Conservation (phyloP, 352 stramenopile genomes). For the Phytophthora pseudosyringae region DNA sequence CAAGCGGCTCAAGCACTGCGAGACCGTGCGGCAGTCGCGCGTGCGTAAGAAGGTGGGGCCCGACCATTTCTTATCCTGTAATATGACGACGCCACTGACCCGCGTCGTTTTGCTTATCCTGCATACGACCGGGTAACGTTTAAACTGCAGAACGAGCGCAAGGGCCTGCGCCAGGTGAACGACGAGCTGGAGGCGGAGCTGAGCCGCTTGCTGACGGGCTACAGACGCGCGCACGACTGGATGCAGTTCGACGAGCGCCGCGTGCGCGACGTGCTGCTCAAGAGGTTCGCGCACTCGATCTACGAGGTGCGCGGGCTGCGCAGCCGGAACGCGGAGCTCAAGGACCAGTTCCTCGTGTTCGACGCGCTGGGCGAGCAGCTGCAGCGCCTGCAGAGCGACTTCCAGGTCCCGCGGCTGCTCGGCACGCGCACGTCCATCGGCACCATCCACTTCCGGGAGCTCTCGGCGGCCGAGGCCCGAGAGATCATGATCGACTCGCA, state of each 20-base stretch:
- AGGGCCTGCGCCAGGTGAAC: conserved; percentile 61
- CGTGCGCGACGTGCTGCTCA: conserved; percentile 57
- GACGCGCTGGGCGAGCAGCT: conserved; percentile 78
- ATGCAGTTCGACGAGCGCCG: conserved; percentile 59
- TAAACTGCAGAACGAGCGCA: conserved; percentile 44
- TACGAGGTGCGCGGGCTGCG: conserved; percentile 69
- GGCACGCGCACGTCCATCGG: conserved; percentile 51
- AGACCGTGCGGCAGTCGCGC: conserved; percentile 79
- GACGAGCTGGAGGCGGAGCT: conserved; percentile 65
- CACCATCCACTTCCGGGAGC: conserved; percentile 64
- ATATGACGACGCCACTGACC: neutral
- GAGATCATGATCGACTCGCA: conserved; percentile 82
- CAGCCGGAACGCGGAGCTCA: conserved; percentile 49
- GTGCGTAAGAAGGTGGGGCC: conserved; percentile 76
- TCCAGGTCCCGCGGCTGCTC: conserved; percentile 50
- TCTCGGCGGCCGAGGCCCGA: conserved; percentile 52
- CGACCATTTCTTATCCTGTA: conserved; percentile 11
- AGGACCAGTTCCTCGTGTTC: conserved; percentile 58
- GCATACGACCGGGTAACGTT: conserved; percentile 1
- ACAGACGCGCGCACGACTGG: conserved; percentile 52
- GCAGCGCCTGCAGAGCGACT: conserved; percentile 71
- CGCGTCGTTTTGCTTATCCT: neutral
- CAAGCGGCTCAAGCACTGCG: conserved; percentile 79
- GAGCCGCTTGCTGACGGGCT: conserved; percentile 38
- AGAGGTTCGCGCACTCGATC: conserved; percentile 78